Base-by-base conservation (phyloP, 164 flowering plant species). In the Magnolia changhungtana region DNA sequence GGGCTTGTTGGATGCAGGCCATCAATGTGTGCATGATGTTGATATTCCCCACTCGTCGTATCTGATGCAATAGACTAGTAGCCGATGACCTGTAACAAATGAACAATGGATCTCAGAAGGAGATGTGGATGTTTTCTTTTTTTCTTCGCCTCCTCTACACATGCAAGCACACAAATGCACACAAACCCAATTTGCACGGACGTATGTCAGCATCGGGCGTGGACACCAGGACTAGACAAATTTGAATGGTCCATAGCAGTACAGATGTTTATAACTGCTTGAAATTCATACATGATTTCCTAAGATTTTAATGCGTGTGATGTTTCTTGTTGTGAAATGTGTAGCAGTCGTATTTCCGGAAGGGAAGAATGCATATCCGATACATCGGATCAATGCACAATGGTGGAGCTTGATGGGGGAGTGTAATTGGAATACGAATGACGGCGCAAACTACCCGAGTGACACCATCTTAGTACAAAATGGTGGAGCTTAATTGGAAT, bases 11-110 rank as follows among this genome's bases (percentile, higher is more conserved):
- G 64, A 88, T 76, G 76, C 82, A 85, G 51, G 81, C 81, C 85
- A 85, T 63, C 75, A 90, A 71, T 68, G 71, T 76, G 67, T 85
- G 78, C 84, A 83, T 80, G 76, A 82, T 79, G 73, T 82, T 70
- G 69, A 64, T 68, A 77, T 83, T 79, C 75, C 89, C 97, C 77
- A 83, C 83, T 78, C 82, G 75, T 55, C 72, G 77, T 73, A 88
- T 83, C 78, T 80, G 83, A 81, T 86, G 89, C 82, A 92, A 69
- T 49, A 90, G 52, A 71, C 75, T 74, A 7, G 83, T 83, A 13
- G 90, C 90, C 49, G 90, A 83, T 80, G 91, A 82, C 86, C 96
- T 92, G 85, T 49, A 50, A 80, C 71, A 81, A 72, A 74, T 66
- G 27, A 73, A 27, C 73, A 72, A 37, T 37, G 49, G 19, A 37